Evolutionary conservation across 139 green algal species (phyloP).

Genomic region (Edaphochlamys debaryana): DNA sequence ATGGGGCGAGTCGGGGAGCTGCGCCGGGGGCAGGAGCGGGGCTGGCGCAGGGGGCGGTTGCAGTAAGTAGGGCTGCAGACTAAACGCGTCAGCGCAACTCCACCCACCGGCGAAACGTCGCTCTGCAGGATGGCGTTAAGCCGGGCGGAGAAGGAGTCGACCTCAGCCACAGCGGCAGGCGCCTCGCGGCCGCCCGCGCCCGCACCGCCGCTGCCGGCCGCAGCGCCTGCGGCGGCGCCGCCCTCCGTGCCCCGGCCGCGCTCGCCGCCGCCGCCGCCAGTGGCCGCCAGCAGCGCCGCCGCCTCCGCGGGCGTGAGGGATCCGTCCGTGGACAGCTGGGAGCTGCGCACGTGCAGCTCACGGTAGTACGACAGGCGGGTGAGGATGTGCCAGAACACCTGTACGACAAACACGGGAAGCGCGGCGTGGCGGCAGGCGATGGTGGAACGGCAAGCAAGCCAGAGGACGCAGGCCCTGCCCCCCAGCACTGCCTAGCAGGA

Average conservation of each 20-base stretch:
- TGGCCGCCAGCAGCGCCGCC: constrained; percentile 2
- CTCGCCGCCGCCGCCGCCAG: background rate
- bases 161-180: constrained; percentile 53
- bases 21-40: too few species aligned
- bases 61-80: too few species aligned
- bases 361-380: constrained; percentile 79
- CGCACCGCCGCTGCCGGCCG: background rate
- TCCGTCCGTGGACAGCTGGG: constrained; percentile 41
- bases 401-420: too few species aligned
- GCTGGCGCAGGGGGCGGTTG: too few species aligned
- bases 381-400: constrained; percentile 90
- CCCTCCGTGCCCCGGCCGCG: background rate
- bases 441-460: background rate
- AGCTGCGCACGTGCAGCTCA: constrained; percentile 58
- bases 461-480: too few species aligned
- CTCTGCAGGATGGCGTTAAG: constrained; percentile 71
- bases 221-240: background rate
- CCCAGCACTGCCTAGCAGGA: too few species aligned
- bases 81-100: too few species aligned
- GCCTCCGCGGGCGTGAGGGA: background rate
- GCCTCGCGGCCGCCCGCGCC: background rate
- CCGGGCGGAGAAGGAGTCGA: constrained; percentile 76
- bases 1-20: background rate
- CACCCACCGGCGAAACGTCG: constrained; percentile 67
- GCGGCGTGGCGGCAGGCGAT: too few species aligned